Base-by-base conservation (phyloP, 108 stramenopile genomes). In the Stephanodiscus minutulus region DNA sequence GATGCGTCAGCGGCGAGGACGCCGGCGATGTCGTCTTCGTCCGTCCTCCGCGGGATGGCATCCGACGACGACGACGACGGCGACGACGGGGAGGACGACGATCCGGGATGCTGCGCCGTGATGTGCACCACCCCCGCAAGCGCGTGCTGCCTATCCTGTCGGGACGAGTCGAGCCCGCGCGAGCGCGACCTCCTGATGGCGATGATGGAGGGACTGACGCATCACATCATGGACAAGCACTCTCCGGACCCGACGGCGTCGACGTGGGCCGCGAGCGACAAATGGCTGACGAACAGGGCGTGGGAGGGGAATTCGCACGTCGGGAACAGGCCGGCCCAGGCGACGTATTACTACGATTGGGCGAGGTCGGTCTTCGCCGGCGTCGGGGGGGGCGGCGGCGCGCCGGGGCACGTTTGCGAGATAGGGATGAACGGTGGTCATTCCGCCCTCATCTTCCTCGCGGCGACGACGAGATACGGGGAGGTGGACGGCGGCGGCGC, bases 351-450 rank as follows among this genome's bases (percentile, higher is more conserved):
- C 25, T 62, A 62, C 31, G 70, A 72, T 62, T 72, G 70, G 70
- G 13, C 61, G 1, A 48, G 61, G 6, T 72, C 70, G 18, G 61
- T 62, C 1, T 15, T 52, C 21, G 24, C 36, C n/a, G 35, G 15
- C 48, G 36, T 37, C 18, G 61, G n/a, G 33, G 20, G 58, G 10
- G 31, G 13, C 24, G 24, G 7, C 3, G 50, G 18, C 5, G 3
- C 17, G 20, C 15, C 50, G 43, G 33, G 46, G n/a, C 4, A 50
- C n/a, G n/a, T 72, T 50, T 72, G 70, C 35, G 70, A 72, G 22
- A 72, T 72, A 22, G 70, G 70, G 11, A 72, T 72, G 70, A 72
- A 72, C 61, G 70, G 70, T 0, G 70, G 70, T 15, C 70, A 72
- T 43, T 60, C 58, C 13, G 60, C 61, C 17, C 18, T 72, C 3